Base-by-base conservation (phyloP, 345 rosid genomes). In the Garcia nutans region DNA sequence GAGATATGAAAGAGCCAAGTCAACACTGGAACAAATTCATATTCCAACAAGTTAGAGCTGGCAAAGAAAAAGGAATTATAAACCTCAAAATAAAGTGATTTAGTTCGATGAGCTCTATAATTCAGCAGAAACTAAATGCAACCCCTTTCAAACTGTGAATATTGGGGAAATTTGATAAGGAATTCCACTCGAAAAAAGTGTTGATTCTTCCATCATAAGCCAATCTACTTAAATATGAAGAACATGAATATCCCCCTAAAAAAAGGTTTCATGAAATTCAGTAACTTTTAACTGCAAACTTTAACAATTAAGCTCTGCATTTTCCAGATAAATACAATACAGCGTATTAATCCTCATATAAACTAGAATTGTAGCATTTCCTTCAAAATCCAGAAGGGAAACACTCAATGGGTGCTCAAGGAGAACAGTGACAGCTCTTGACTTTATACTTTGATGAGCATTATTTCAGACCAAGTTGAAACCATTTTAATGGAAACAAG, bases 401-500 rank as follows among this genome's bases (percentile, higher is more conserved):
- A 65, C 11, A 44, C 69, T 60, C 19, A 3, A 26, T 5, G 70
- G 44, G 11, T 28, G 23, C 56, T 10, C 62, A 3, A 15, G 74
- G 23, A 65, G 24, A 60, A 69, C 23, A 56, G 56, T 62, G 24
- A 47, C 55, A 41, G 60, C 77, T 68, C 56, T 33, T 63, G 66
- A 72, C 47, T 71, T n/a, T 65, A 70, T 8, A 44, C 67, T 23
- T 41, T 19, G 74, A 79, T 16, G 8, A 55, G 7, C 50, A 66
- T 47, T 65, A 41, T 66, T 41, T 72, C 85, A 80, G 89, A 86
- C 84, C 86, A 72, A 82, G 69, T n/a, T 9, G 58, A 78, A 72
- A 50, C 65, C 13, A 56, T 54, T 66, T 26, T 20, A 23, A 55
- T 26, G 22, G 44, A 33, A 60, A 54, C 64, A 7, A 10, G 47